Conservation (phyloP, 2,329 filamentous ascomycete species). For the Colletotrichum phormii region DNA sequence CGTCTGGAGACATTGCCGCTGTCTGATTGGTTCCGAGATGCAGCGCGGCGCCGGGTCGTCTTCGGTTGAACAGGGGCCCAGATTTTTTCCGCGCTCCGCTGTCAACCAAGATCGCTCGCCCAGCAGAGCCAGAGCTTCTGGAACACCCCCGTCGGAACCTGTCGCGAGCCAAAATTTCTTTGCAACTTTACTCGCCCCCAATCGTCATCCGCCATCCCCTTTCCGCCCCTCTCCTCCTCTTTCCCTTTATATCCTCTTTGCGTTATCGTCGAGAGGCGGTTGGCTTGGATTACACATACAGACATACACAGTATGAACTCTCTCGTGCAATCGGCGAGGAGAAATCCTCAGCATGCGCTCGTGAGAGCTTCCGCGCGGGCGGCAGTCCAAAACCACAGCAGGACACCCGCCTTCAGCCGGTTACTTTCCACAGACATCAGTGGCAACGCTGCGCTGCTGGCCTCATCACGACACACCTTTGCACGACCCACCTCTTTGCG, state of each 20-base stretch:
- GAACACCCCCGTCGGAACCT: constrained; percentile 14
- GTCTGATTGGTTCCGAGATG: constrained; percentile 4
- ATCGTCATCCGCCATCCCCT: constrained; percentile 32
- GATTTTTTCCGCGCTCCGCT: constrained; percentile 47
- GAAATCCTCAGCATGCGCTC: constrained; percentile 55
- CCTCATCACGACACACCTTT: constrained; percentile 43
- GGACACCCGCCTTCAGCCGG: constrained; percentile 61
- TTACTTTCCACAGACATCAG: constrained; percentile 50
- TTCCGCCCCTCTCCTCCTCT: constrained; percentile 40
- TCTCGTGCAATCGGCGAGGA: constrained; percentile 54
- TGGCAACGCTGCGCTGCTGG: constrained; percentile 42
- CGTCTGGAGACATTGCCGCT: constrained; percentile 11
- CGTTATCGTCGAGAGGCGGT: constrained; percentile 45
- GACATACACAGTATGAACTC: constrained; percentile 54
- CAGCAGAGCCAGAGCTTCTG: constrained; percentile 40
- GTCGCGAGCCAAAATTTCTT: constrained; percentile 49
- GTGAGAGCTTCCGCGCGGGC: constrained; percentile 54
- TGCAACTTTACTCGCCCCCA: constrained; percentile 45
- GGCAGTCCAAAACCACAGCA: constrained; percentile 51
- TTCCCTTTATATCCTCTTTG: constrained; percentile 26
- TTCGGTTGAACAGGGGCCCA: constrained; percentile 34
- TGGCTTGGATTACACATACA: constrained; percentile 39
- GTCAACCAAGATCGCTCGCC: constrained; percentile 47
- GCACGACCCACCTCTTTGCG: constrained; percentile 52
- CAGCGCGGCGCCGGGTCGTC: constrained; percentile 12